Evolutionary conservation across 768 basidiomycete genomes (phyloP).

Genomic region (Russula compacta): DNA sequence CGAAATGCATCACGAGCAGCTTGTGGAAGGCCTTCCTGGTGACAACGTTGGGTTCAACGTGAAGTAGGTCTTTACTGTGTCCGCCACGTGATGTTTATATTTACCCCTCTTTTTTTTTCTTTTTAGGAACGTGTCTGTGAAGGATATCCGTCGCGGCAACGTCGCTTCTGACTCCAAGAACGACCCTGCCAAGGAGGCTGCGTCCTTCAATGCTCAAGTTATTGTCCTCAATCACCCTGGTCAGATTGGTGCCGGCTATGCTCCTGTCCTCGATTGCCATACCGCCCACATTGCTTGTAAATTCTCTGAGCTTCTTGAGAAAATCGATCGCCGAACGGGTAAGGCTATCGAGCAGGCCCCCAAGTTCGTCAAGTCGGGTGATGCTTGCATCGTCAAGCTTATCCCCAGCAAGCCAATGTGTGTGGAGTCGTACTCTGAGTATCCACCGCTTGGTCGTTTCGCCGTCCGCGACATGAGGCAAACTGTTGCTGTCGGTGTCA

Average conservation of each 20-base stretch:
- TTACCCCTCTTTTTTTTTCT: conserved; percentile 5
- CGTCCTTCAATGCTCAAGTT: conserved; percentile 99
- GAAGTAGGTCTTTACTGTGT: conserved; percentile 46
- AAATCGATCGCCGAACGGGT: conserved; percentile 98
- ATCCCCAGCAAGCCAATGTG: conserved; percentile 95
- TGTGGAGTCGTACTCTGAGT: conserved; percentile 90
- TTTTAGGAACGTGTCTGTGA: conserved; percentile 95
- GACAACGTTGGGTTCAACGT: conserved; percentile 99
- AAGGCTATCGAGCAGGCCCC: conserved; percentile 81
- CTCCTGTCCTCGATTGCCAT: conserved; percentile 99
- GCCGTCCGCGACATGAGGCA: conserved; percentile 99
- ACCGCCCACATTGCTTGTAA: conserved; percentile 99
- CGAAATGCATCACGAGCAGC: conserved; percentile 99
- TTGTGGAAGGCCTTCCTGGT: conserved; percentile 88
- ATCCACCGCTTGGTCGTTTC: conserved; percentile 98
- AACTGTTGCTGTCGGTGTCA: conserved; percentile 97
- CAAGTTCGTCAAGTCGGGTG: conserved; percentile 99
- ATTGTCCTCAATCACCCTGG: conserved; percentile 99
- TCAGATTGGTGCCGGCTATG: conserved; percentile 98
- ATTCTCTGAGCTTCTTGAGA: conserved; percentile 97
- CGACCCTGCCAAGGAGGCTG: conserved; percentile 98
- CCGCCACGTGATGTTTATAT: neutral
- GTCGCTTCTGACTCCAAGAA: conserved; percentile 99
- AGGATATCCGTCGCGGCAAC: conserved; percentile 99
- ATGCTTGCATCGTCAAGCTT: conserved; percentile 98